Conservation (phyloP, 2,329 filamentous ascomycete species). For the Colletotrichum sp. region DNA sequence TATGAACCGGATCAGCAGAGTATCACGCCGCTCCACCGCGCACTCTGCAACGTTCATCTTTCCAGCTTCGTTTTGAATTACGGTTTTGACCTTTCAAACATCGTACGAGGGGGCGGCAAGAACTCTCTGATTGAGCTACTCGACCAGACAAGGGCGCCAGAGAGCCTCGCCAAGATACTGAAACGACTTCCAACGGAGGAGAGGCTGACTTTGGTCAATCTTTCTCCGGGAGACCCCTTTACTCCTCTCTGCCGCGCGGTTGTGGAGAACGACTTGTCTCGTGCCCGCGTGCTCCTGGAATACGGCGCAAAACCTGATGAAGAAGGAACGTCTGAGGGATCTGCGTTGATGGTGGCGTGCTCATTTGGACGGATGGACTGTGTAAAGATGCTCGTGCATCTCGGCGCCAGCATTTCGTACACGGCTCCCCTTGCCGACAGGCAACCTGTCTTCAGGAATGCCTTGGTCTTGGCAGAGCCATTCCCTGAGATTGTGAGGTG, state of each 20-base stretch:
- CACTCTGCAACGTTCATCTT: background rate
- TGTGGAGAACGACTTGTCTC: background rate
- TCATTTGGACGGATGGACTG: background rate
- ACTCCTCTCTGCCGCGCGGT: slow-evolving; percentile 15
- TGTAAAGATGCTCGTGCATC: slow-evolving; percentile 6
- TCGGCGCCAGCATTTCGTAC: slow-evolving; percentile 17
- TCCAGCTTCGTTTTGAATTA: background rate
- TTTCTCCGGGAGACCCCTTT: background rate
- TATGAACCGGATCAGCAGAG: slow-evolving; percentile 8
- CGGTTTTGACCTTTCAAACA: slow-evolving; percentile 11
- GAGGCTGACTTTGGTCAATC: background rate
- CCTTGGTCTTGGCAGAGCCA: background rate
- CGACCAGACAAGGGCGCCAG: background rate
- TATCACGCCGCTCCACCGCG: background rate
- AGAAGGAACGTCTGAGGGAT: slow-evolving; percentile 12
- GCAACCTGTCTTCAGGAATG: background rate
- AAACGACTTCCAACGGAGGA: background rate
- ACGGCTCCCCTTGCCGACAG: background rate
- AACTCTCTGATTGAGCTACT: background rate
- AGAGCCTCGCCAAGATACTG: background rate
- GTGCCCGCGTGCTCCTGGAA: background rate
- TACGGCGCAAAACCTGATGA: slow-evolving; percentile 15
- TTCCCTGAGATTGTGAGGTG: slow-evolving; percentile 15
- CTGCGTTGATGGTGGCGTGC: slow-evolving; percentile 22
- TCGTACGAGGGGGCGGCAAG: background rate